Evolutionary conservation across 2,329 filamentous ascomycete genomes (phyloP), one percentile per base, ranked within the genome.

Genomic region (Aspergillus sp.): DNA sequence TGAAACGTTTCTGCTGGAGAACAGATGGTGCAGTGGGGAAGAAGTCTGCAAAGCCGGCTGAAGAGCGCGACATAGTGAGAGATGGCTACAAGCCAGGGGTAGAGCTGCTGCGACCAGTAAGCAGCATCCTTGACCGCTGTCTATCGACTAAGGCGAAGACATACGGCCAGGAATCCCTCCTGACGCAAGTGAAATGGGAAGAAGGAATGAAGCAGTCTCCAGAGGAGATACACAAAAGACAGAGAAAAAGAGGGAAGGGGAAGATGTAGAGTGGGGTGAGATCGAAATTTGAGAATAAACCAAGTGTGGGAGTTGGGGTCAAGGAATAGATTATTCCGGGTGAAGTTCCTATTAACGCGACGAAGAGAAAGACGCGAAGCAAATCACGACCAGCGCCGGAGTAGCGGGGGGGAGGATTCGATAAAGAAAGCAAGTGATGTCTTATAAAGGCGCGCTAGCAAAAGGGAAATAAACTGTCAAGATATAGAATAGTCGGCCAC

Each of bases 21-120:
- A 81, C 82, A 58, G 81, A 79, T 56, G 87, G 86, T 62, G 86
- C 87, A 65, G 85, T 82, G 57, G 86, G 86, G 70, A 90, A 90
- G 78, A 89, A 93, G 72, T 90, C 83, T 72, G 85, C 86, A 77
- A 90, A 90, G 73, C 84, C 83, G 74, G 85, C 84, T 69, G 79
- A 77, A 66, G 84, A 81, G 75, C 86, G 88, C 82, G 88, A 88
- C 85, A 87, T 88, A 73, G 73, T 83, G 76, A 62, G 53, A 66
- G 55, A 57, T 61, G 67, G 66, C 66, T 69, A 69, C 55, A 62
- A 65, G 64, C 66, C 65, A 60, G 53, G 60, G 50, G 61, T 53
- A 47, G 53, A 58, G 54, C 44, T 45, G 46, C 52, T 56, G 51
- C 56, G 49, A 58, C 54, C 54, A 61, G 51, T 51, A 59, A 59